These are phyloP conservation scores for Tetramitus jugosus DNA, from an alignment of 208 protist species.

Conservation along the genomic window DNA sequence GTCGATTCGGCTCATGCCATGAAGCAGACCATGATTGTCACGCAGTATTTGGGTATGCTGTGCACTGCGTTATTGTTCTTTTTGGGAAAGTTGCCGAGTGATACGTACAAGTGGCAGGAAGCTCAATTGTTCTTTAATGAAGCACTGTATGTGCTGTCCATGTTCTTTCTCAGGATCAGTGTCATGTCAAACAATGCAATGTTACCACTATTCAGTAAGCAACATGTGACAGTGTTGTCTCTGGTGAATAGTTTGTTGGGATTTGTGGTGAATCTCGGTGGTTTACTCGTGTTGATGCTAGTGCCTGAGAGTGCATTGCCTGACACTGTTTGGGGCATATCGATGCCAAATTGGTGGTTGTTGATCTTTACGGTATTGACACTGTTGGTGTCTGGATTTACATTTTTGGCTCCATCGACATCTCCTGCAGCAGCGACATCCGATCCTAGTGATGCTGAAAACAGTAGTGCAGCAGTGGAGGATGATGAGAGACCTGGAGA, in stretches of 20 bases:
- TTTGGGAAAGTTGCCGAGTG: not conserved
- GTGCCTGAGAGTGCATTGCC: not conserved
- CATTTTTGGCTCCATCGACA: not conserved
- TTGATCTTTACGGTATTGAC: not conserved
- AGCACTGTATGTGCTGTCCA: not conserved
- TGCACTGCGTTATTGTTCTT: not conserved
- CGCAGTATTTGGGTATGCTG: not conserved
- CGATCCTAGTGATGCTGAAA: too few species aligned
- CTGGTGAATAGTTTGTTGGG: not conserved
- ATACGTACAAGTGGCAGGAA: not conserved
- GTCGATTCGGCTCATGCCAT: not conserved
- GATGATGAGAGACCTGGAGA: too few species aligned
- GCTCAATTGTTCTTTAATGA: not conserved
- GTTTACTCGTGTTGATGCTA: not conserved
- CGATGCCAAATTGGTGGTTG: not conserved
- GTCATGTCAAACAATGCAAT: slow-evolving; percentile 9
- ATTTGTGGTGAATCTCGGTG: not conserved
- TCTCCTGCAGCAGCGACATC: too few species aligned
- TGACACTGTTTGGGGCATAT: not conserved
- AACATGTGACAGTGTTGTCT: not conserved
- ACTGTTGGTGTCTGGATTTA: not conserved
- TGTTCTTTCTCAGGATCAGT: slow-evolving; percentile 7
- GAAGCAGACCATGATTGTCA: not conserved
- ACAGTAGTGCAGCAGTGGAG: too few species aligned
- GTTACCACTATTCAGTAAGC: not conserved